These are phyloP conservation scores for Vitis rupestris DNA, from an alignment of 164 flowering plant genomes.

Conservation along the genomic window DNA sequence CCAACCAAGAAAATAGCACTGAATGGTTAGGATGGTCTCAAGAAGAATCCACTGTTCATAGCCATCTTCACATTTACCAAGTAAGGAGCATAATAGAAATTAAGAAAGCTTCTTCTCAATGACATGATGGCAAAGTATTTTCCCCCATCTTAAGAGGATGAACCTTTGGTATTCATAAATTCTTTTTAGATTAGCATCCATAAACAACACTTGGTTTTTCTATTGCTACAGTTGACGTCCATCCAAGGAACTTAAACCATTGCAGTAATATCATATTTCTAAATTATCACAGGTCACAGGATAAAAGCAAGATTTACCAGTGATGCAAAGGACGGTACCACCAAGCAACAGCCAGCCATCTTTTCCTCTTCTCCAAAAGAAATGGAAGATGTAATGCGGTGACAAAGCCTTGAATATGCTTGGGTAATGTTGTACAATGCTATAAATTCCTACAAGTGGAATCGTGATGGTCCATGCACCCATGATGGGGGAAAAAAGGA, in stretches of 20 bases:
- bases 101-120: too few relatives aligned
- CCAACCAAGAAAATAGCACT: too few relatives aligned
- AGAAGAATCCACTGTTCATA: too few relatives aligned
- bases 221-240: too few relatives aligned
- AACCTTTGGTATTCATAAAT: too few relatives aligned
- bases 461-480: constrained; percentile 74
- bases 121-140: too few relatives aligned
- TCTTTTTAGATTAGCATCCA: too few relatives aligned
- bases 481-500: constrained; percentile 88
- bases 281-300: neutral
- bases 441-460: constrained; percentile 72
- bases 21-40: too few relatives aligned
- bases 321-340: constrained; percentile 79
- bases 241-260: neutral
- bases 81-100: too few relatives aligned
- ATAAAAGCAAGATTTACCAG: constrained; percentile 41
- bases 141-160: too few relatives aligned
- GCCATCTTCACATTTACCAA: too few relatives aligned
- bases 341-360: constrained; percentile 82
- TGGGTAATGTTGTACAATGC: constrained; percentile 66
- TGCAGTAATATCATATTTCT: neutral
- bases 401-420: constrained; percentile 76
- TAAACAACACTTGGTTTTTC: too few relatives aligned
- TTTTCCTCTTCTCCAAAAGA: constrained; percentile 68
- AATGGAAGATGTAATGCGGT: constrained; percentile 60